phyloP scores from a whole-genome alignment of 2,329 filamentous ascomycete species.

The Xylariales sp. region DNA sequence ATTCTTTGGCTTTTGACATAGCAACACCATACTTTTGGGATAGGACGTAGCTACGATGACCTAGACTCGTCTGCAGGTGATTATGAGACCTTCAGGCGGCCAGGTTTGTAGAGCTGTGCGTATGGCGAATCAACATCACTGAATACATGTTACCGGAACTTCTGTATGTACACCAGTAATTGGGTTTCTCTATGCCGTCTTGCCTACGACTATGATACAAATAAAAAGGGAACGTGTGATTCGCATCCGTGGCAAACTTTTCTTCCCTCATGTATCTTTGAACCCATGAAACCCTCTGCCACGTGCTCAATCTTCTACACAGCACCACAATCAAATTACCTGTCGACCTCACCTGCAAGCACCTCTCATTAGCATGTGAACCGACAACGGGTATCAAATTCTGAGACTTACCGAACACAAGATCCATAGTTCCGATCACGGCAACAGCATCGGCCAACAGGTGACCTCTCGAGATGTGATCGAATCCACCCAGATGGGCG shows the following conservation, averaged over 20 bases:
- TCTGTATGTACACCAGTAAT: no score
- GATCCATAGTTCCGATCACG: conserved; percentile 86
- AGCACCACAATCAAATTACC: conserved; percentile 31
- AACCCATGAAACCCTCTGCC: no score
- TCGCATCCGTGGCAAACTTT: conserved; percentile 3
- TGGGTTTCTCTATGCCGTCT: conserved; percentile 8
- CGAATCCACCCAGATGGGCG: conserved; percentile 89
- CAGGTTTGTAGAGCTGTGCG: no score
- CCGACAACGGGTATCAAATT: no score
- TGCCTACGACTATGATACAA: conserved; percentile 22
- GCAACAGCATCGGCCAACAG: conserved; percentile 94
- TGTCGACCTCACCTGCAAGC: conserved; percentile 58
- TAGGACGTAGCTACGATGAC: no score
- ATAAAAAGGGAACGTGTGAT: conserved; percentile 11
- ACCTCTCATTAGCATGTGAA: no score
- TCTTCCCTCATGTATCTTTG: conserved; percentile 19
- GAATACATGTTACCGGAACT: no score
- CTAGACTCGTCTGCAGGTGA: no score
- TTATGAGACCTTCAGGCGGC: no score
- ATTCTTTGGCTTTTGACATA: no score
- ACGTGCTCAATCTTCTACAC: conserved; percentile 10
- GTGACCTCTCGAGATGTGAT: conserved; percentile 89
- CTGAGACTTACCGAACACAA: conserved; percentile 80
- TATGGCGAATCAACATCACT: no score
- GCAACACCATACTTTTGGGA: no score